Base-by-base conservation (phyloP, 257 asterid genomes). In the Cinchona pubescens region DNA sequence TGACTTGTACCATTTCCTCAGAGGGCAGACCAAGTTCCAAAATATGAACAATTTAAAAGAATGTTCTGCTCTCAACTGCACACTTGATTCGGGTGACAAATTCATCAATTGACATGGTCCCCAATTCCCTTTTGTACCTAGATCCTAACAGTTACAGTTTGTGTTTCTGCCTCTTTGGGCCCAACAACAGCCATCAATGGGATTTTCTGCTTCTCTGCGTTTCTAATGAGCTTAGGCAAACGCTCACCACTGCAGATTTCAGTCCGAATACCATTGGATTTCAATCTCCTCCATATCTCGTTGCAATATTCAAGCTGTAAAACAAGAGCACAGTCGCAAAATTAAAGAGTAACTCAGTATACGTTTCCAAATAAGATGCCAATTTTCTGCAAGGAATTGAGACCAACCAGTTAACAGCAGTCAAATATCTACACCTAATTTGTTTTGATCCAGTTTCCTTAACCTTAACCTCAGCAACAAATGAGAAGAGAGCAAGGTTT, bases 101-200 rank as follows among this genome's bases (percentile, higher is more conserved):
- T 48, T 92, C 96, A 79, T 89, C 96, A 51, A 94, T 37, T 1
- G 81, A 71, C 95, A 94, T 89, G 76, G 88, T 85, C 43, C 97
- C 98, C 82, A 94, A 67, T 78, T 94, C 99, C 73, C 97, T 96
- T 1, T 86, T 87, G 55, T 86, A 86, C 85, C 99, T 85, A 72
- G 99, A 92, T n/a, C 77, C 97, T 85, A 70, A 94, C 87, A 0
- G 97, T 92, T 29, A 94, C 82, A 0, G 92, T 86, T 63, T 83
- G 75, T 9, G 88, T 89, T 78, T 90, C 97, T 3, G 79, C 90
- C 84, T 94, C 99, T 79, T 86, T 92, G 3, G 88, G 90, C 35
- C 99, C 98, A 61, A 92, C 94, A 2, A 94, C 97, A 60, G 93
- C 97, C 97, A 92, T 94, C 84, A 94, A 77, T 46, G 99, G 97